Evolutionary conservation across 805 yeast species (phyloP), one percentile per base, ranked within the genome.

Genomic region (Metschnikowia lochheadii): DNA sequence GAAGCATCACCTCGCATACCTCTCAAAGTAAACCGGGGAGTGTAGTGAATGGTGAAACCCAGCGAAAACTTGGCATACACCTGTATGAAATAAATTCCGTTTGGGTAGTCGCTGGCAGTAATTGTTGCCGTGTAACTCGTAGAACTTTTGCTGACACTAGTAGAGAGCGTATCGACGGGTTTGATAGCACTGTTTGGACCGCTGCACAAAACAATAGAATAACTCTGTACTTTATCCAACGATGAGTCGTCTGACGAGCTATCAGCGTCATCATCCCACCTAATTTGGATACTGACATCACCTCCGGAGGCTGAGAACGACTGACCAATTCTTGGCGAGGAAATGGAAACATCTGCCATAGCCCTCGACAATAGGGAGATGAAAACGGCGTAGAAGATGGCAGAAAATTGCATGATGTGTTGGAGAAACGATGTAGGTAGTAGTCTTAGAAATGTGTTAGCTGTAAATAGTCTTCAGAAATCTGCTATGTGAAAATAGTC

Each of bases 31-130:
- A 91, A 85, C 60, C 96, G 73, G 36, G 78, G 75, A 4, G 90
- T 64, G 66, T 89, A 89, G 63, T 84, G 86, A 56, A 81, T 81
- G 1, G 89, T 77, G 59, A 69, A 73, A 33, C 79, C 81, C 6
- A 69, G 72, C 26, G 61, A 57, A 49, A 68, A 71, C 8, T 58
- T 51, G 1, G 89, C 80, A 54, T 76, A 79, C 32, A 90, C 64
- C 70, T 92, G 97, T 56, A 92, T 65, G 65, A 72, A 88, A 67
- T 80, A 92, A 52, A 68, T 67, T 31, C 99, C 99, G 61, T 77
- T 65, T 2, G 82, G 81, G 35, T 81, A 85, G 10, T 61, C 61
- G 21, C 69, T 49, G 2, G 81, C 66, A 10, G 72, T 70, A 46
- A 84, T 60, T 0, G 65, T 40, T 1, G 83, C 80, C 1, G 73